Base-by-base conservation (phyloP, 805 yeast genomes). In the Torulaspora indica region DNA sequence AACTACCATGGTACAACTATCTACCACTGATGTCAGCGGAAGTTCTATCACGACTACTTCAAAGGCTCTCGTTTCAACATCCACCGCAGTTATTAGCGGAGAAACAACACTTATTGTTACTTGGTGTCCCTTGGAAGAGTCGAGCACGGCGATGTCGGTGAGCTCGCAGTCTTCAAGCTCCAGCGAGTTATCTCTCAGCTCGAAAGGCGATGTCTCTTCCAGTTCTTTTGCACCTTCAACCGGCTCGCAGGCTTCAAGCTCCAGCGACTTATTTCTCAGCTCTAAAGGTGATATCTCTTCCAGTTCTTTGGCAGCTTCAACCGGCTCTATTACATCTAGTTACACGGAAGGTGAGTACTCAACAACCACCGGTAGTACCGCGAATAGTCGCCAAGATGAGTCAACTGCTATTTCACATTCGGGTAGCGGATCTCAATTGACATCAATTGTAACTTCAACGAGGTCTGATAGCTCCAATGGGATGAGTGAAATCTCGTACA, bases 121-220 rank as follows among this genome's bases (percentile, higher is more conserved):
- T 8, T 67, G 66, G 63, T 66, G 71, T 54, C 73, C 74, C 31
- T 44, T 63, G 22, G 40, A 37, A 24, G 31, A 32, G 14, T 28
- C 29, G 5, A 20, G 25, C 10, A 27, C 33, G 25, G 7, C 13
- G 8, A 22, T 7, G 14, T 12, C 27, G 18, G 12, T 9, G 10
- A 7, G n/a, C 8, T 10, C 31, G 12, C n/a, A 13, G 23, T 17
- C 30, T 18, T 15, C n/a, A 17, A 8, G 22, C 7, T 31, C 34
- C 18, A 31, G 22, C n/a, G 34, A 8, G 5, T 9, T 13, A 9
- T 31, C 34, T 18, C 7, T 4, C n/a, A 25, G 28, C n/a, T 25
- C 28, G 4, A 25, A 8, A 25, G 28, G 28, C 28, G n/a, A 12
- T 25, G 7, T 25, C 28, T 8, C 28, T 25, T 25, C 28, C 10